Evolutionary conservation across 331 rosid species (phyloP), one percentile per base, ranked within the genome.

Genomic region (Malus hybrid): DNA sequence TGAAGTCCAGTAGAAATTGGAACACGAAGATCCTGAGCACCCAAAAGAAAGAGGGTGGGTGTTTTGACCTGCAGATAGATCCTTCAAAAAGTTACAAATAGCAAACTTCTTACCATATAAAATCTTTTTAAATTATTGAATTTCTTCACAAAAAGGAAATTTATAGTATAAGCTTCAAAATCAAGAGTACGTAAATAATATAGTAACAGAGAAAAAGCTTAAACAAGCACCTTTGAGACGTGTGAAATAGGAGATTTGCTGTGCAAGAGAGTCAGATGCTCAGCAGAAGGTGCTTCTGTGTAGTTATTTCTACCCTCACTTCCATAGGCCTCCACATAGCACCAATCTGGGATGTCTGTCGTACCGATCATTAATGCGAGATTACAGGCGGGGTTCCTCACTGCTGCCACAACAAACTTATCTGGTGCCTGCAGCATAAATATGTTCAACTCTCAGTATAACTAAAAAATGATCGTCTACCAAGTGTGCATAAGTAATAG

Each of bases 11-110:
- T 87, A 3, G 87, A 86, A 82, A 87, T 73, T 42, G 93, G 96
- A 79, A 93, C 96, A 6, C 97, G 97, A 63, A 88, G 92, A 86
- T 93, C 98, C 83, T 91, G 79, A 13, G 97, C 97, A 52, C 97
- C 98, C 76, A 93, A 74, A 44, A 93, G 90, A 75, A 94, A 88
- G 76, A 94, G 67, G 15, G 89, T 94, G 74, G 99, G 97, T 19
- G 97, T 81, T 86, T 90, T 94, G 69, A 87, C 99, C 97, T 94
- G 90, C 83, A 77, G 65, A 69, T 61, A 70, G 75, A 44, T 80
- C 57, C 27, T 76, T 61, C 14, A 67, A 10, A 32, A 42, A 36
- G 22, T 20, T 8, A 54, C 44, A 77, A 39, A 48, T 10, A 72
- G 59, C 22, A 24, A 48, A 6, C 54, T 55, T 6, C 71, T 31